These are phyloP conservation scores for Vitis hybrid DNA, from an alignment of 177 flowering plant species.

Conservation along the genomic window DNA sequence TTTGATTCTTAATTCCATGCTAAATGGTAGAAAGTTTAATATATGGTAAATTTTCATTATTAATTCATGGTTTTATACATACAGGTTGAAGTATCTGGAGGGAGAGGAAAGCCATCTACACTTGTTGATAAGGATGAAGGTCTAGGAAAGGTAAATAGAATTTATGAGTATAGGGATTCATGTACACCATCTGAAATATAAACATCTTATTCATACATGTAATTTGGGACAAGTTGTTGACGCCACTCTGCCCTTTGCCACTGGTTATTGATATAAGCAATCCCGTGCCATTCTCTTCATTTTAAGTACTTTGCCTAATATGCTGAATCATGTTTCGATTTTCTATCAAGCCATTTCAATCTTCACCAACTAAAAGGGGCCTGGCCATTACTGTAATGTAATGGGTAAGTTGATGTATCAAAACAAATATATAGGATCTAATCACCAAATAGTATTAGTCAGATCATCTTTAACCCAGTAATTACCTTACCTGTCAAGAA, in stretches of 20 bases:
- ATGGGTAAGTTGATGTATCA: background rate
- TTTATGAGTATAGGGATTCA: background rate
- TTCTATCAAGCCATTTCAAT: no score
- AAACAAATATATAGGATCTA: background rate
- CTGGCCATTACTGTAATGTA: no score
- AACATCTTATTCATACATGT: no score
- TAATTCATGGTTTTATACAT: conserved; percentile 8
- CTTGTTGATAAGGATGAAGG: conserved; percentile 85
- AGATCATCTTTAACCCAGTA: no score
- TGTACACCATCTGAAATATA: background rate
- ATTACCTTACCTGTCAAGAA: no score
- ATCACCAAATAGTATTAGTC: background rate
- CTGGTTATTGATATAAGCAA: no score
- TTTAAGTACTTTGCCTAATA: no score
- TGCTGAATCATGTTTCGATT: no score
- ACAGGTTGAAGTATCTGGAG: conserved; percentile 83
- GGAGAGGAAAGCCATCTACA: conserved; percentile 65
- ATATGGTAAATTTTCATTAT: background rate
- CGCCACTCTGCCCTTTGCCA: background rate
- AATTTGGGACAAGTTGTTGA: background rate
- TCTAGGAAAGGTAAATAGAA: conserved; percentile 58
- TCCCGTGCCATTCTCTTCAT: no score
- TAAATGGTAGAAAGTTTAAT: background rate
- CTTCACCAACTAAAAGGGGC: no score
- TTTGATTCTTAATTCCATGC: conserved; percentile 25